Percentiles rank a stretch among this genome's conserved stretches.
These are phyloP conservation scores for Dorcoceras hygrometricum DNA, from an alignment of 257 asterid species.

Conservation along the genomic window DNA sequence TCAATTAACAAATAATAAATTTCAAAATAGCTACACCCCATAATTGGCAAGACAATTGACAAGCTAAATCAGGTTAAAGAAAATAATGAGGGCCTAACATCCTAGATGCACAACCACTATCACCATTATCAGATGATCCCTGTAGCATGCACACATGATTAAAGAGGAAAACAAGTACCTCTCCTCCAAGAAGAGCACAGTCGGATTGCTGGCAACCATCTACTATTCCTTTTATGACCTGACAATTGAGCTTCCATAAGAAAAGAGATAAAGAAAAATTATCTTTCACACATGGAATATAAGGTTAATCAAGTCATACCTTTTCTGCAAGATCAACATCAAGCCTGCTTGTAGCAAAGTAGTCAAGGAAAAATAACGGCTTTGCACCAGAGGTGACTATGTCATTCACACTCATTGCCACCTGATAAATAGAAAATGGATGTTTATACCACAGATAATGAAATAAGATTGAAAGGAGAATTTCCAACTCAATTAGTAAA, in stretches of 20 bases:
- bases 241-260: slow-evolving; percentile 2
- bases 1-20: too few species aligned
- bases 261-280: too few species aligned
- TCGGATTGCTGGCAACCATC: slow-evolving; percentile 89
- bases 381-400: slow-evolving; percentile 95
- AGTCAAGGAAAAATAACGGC: slow-evolving; percentile 96
- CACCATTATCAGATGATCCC: neutral
- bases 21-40: neutral
- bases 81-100: neutral
- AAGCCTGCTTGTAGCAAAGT: slow-evolving; percentile 84
- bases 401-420: slow-evolving; percentile 99
- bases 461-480: neutral
- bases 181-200: slow-evolving; percentile 92
- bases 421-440: slow-evolving; percentile 38
- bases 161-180: slow-evolving; percentile 42
- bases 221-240: slow-evolving; percentile 95
- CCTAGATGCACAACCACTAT: neutral
- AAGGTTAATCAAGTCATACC: slow-evolving; percentile 31
- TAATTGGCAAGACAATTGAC: neutral
- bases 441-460: slow-evolving; percentile 14
- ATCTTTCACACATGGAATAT: too few species aligned
- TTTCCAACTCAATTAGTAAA: too few species aligned
- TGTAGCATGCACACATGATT: neutral
- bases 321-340: slow-evolving; percentile 98
- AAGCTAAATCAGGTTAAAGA: neutral